Conservation (phyloP, 1,284 basidiomycete genomes). For the Pseudozyma flocculosa region DNA sequence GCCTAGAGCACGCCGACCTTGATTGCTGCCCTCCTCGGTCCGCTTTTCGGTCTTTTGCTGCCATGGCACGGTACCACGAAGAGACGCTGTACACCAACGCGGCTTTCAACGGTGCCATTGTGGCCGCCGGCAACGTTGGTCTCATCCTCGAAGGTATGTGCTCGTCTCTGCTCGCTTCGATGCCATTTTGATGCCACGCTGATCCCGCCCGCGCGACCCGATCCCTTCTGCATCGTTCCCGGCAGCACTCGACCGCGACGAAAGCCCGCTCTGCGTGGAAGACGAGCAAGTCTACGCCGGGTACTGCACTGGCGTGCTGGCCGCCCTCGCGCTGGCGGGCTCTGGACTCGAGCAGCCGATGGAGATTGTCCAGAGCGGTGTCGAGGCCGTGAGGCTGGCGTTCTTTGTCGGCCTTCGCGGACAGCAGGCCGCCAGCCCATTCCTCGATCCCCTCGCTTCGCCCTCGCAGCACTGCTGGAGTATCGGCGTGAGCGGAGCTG, state of each 20-base stretch:
- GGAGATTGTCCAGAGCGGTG: neutral
- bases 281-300: neutral
- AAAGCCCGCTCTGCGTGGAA: neutral
- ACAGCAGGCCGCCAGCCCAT: neutral
- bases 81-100: neutral
- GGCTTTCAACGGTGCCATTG: neutral
- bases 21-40: neutral
- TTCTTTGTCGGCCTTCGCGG: neutral
- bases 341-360: neutral
- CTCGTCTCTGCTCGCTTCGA: too few species aligned
- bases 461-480: neutral
- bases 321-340: neutral
- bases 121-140: neutral
- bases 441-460: neutral
- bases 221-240: neutral
- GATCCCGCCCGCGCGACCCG: too few species aligned
- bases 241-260: neutral
- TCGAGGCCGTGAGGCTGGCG: neutral
- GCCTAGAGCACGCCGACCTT: neutral
- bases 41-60: neutral
- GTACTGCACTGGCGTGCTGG: neutral
- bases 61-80: neutral
- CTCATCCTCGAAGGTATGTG: neutral
- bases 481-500: neutral
- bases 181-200: too few species aligned